A percentile compares a stretch with the other conserved stretches of the same genome.
phyloP scores from a whole-genome alignment of 345 rosid genomes.

The Conringia planisiliqua region DNA sequence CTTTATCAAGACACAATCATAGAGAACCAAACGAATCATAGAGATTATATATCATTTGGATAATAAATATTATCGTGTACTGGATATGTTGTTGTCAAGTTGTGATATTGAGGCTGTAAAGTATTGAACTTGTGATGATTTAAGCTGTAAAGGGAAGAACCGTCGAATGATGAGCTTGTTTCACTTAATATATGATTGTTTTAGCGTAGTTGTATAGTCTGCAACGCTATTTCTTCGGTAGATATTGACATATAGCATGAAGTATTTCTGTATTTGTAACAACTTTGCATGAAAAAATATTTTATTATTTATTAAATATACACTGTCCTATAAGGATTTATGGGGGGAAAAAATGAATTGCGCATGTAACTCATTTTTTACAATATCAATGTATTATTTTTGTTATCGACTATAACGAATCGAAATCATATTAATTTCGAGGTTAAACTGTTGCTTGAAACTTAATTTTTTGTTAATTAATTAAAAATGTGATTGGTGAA shows the following conservation, averaged over 20 bases:
- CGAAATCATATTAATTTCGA: neutral
- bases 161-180: conserved; percentile 21
- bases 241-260: neutral
- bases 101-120: conserved; percentile 32
- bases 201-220: neutral
- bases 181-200: neutral
- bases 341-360: neutral
- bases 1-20: conserved; percentile 26
- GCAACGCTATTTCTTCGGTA: neutral
- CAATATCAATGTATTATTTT: neutral
- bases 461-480: neutral
- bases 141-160: conserved; percentile 30
- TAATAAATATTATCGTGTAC: neutral
- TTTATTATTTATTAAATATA: neutral
- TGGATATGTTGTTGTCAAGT: conserved; percentile 8
- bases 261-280: neutral
- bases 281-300: neutral
- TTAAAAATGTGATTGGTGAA: neutral
- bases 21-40: conserved; percentile 13
- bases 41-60: neutral
- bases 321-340: neutral
- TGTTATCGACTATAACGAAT: neutral
- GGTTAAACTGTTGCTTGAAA: neutral
- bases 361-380: neutral
- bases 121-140: conserved; percentile 3